Percentiles rank a stretch among this genome's conserved stretches.
Evolutionary conservation across 2,329 filamentous ascomycete species (phyloP).

Genomic region (Keithomyces neogunnii): DNA sequence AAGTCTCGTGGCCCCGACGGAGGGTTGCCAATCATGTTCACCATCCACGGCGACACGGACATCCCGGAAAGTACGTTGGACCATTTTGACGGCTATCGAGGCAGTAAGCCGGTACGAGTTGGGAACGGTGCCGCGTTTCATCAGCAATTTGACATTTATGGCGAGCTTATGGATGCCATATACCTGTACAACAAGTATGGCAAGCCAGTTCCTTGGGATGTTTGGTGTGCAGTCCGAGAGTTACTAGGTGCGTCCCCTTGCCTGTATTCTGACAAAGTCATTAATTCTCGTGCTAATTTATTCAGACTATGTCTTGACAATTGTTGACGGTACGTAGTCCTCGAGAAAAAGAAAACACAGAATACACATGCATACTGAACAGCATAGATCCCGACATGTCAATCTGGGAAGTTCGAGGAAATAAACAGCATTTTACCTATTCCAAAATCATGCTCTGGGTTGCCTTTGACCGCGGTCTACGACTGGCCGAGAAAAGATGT

Average conservation of each 20-base stretch:
- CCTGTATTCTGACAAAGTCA: neutral
- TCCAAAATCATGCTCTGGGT: slow-evolving; percentile 83
- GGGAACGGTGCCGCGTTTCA: slow-evolving; percentile 72
- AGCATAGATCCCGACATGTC: slow-evolving; percentile 61
- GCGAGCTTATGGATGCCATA: slow-evolving; percentile 68
- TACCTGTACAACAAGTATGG: slow-evolving; percentile 76
- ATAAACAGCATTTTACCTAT: slow-evolving; percentile 71
- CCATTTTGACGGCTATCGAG: slow-evolving; percentile 65
- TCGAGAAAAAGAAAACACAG: no score
- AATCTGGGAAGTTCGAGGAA: slow-evolving; percentile 73
- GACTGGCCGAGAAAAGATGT: slow-evolving; percentile 65
- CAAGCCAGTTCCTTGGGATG: slow-evolving; percentile 67
- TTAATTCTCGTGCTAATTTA: neutral
- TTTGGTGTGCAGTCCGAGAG: slow-evolving; percentile 62
- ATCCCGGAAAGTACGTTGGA: slow-evolving; percentile 61
- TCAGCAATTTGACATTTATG: slow-evolving; percentile 72
- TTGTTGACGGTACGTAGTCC: slow-evolving; percentile 43
- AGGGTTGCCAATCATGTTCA: slow-evolving; percentile 73
- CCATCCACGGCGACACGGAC: slow-evolving; percentile 64
- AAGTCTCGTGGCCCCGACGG: slow-evolving; percentile 51
- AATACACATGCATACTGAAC: neutral
- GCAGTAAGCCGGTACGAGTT: slow-evolving; percentile 64
- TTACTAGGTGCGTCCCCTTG: slow-evolving; percentile 39
- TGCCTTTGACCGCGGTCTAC: slow-evolving; percentile 65
- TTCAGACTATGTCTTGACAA: slow-evolving; percentile 58